Evolutionary conservation across 179 eudicot species (phyloP).

Genomic region (Silene vulgaris): DNA sequence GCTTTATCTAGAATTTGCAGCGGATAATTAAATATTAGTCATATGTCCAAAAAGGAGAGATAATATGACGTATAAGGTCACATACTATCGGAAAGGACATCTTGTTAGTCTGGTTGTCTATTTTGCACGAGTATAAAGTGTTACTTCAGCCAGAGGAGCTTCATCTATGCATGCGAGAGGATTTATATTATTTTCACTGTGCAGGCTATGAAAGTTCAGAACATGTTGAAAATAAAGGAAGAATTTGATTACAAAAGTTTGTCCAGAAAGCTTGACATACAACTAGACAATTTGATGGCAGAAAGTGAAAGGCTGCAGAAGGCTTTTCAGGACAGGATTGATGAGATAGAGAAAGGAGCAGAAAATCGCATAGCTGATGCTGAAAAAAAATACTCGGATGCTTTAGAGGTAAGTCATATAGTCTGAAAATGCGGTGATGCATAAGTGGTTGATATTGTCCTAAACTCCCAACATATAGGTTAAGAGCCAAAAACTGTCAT

Average conservation of each 20-base stretch:
- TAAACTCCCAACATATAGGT: background rate
- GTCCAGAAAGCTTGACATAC: slow-evolving; percentile 83
- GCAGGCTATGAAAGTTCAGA: slow-evolving; percentile 98
- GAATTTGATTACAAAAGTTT: slow-evolving; percentile 95
- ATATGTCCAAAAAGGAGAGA: background rate
- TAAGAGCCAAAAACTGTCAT: background rate
- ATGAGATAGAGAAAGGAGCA: slow-evolving; percentile 58
- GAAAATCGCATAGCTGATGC: slow-evolving; percentile 55
- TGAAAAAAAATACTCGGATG: slow-evolving; percentile 65
- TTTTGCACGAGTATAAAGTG: background rate
- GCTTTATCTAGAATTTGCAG: background rate
- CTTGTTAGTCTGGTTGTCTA: background rate
- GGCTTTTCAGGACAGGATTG: slow-evolving; percentile 70
- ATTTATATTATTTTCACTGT: slow-evolving; percentile 6
- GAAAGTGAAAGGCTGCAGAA: slow-evolving; percentile 90
- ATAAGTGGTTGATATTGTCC: background rate
- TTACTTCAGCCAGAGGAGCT: background rate
- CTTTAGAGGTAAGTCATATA: slow-evolving; percentile 55
- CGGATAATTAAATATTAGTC: background rate
- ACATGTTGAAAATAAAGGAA: slow-evolving; percentile 93
- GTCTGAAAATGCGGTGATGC: background rate
- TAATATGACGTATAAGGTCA: background rate
- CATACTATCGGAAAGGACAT: background rate
- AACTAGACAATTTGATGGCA: slow-evolving; percentile 83
- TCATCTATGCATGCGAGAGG: slow-evolving; percentile 15